Conservation (phyloP, 768 basidiomycete genomes). For the Lactarius akahatsu region DNA sequence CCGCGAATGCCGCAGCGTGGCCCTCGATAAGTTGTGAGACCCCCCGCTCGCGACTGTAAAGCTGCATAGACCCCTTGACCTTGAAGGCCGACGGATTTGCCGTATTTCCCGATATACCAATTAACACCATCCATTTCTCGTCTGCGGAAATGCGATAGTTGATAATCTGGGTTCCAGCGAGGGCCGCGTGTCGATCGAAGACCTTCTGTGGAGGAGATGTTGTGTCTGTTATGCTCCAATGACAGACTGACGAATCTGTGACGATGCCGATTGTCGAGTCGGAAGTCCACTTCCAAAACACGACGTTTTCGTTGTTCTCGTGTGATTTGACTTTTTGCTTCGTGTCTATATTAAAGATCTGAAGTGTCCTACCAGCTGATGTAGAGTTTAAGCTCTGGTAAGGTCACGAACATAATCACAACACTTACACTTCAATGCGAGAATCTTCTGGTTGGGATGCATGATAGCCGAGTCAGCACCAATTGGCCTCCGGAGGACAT, state of each 20-base stretch:
- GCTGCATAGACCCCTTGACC: conserved; percentile 97
- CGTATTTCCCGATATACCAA: conserved; percentile 91
- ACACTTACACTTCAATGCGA: conserved; percentile 82
- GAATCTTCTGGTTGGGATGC: conserved; percentile 95
- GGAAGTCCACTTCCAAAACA: conserved; percentile 99
- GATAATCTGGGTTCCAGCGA: conserved; percentile 94
- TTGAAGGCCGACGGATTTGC: conserved; percentile 96
- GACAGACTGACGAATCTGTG: conserved; percentile 88
- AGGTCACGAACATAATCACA: background rate
- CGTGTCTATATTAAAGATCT: conserved; percentile 96
- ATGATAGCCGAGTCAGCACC: conserved; percentile 99
- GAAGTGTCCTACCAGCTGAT: conserved; percentile 87
- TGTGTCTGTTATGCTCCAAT: conserved; percentile 79
- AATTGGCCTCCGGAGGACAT: conserved; percentile 93
- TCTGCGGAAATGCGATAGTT: conserved; percentile 93
- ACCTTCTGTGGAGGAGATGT: conserved; percentile 86
- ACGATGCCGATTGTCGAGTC: conserved; percentile 92
- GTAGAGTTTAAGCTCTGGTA: conserved; percentile 12
- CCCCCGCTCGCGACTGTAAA: conserved; percentile 88
- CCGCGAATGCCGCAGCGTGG: conserved; percentile 95
- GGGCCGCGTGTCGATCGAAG: conserved; percentile 95
- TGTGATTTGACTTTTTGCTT: conserved; percentile 98
- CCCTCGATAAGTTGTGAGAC: conserved; percentile 99
- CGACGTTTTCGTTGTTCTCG: conserved; percentile 87
- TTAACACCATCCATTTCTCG: conserved; percentile 96